phyloP scores from a whole-genome alignment of 2,329 filamentous ascomycete genomes.

The Esteya vermicola region DNA sequence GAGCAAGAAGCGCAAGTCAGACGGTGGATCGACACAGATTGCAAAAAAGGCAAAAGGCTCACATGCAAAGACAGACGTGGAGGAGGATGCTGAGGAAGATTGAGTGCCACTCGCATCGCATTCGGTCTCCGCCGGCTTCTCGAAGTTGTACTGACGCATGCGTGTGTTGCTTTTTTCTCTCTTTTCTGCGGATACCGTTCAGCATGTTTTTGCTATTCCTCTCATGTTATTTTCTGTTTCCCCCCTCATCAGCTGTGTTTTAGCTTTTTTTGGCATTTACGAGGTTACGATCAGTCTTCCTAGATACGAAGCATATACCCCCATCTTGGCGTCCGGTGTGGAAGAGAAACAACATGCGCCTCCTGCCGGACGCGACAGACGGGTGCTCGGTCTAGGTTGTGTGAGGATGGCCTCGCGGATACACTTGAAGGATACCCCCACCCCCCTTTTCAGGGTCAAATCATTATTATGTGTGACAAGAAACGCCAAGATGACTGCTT shows the following conservation, averaged over 20 bases:
- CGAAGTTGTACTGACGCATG: too few species aligned
- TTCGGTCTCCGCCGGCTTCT: too few species aligned
- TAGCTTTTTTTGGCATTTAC: conserved; percentile 2
- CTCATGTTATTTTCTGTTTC: neutral
- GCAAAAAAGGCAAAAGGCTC: conserved; percentile 38
- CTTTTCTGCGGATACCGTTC: too few species aligned
- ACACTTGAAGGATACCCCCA: conserved; percentile 3
- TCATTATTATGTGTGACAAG: neutral
- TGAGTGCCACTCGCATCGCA: too few species aligned
- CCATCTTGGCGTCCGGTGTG: neutral
- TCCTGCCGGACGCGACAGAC: neutral
- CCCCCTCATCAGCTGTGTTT: neutral
- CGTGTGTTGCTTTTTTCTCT: neutral
- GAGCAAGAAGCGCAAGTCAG: conserved; percentile 48
- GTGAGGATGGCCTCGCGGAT: neutral
- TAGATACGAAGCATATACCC: too few species aligned
- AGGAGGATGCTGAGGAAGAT: conserved; percentile 16
- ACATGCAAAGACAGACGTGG: conserved; percentile 26
- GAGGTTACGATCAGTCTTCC: conserved; percentile 11
- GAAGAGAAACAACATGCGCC: too few species aligned
- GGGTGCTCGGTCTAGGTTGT: neutral
- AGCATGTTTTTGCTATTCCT: too few species aligned
- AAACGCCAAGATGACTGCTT: too few species aligned
- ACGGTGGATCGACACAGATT: conserved; percentile 28
- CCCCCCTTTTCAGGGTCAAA: neutral